Percentiles rank a stretch among this genome's conserved stretches.
These are phyloP conservation scores for Torulaspora microellipsoides DNA, from an alignment of 805 yeast genomes.

Conservation along the genomic window DNA sequence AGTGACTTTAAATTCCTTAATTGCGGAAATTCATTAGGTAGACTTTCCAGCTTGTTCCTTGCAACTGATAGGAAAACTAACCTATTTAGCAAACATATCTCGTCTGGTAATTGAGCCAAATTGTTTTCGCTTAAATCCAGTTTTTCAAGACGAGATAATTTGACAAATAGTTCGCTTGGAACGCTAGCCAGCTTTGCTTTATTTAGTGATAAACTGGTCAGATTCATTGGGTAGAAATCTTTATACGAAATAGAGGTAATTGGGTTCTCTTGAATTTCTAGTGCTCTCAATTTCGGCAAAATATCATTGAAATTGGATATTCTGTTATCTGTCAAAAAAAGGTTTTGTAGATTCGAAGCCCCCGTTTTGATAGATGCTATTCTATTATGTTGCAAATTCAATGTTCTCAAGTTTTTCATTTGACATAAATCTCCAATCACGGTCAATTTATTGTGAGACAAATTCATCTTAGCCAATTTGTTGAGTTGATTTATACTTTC, in stretches of 20 bases:
- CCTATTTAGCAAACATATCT: slow-evolving; percentile 53
- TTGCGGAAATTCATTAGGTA: slow-evolving; percentile 64
- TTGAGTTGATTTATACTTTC: slow-evolving; percentile 52
- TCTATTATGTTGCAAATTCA: slow-evolving; percentile 75
- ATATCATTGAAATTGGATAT: slow-evolving; percentile 65
- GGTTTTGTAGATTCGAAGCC: slow-evolving; percentile 61
- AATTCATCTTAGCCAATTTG: slow-evolving; percentile 61
- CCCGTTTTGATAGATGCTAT: slow-evolving; percentile 38
- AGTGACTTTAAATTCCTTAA: slow-evolving; percentile 57
- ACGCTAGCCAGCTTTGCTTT: slow-evolving; percentile 79
- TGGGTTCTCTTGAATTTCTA: slow-evolving; percentile 80
- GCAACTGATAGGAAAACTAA: slow-evolving; percentile 65
- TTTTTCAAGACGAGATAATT: slow-evolving; percentile 63
- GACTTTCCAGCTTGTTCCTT: slow-evolving; percentile 64
- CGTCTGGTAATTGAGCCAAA: slow-evolving; percentile 68
- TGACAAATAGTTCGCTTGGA: slow-evolving; percentile 56
- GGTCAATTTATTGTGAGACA: slow-evolving; percentile 65
- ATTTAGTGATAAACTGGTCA: slow-evolving; percentile 70
- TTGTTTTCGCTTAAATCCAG: slow-evolving; percentile 78
- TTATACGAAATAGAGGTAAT: slow-evolving; percentile 47
- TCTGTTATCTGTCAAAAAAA: slow-evolving; percentile 69
- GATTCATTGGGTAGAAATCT: slow-evolving; percentile 47
- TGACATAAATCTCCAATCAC: slow-evolving; percentile 42
- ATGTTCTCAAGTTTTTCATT: slow-evolving; percentile 54
- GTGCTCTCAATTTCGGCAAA: slow-evolving; percentile 57